phyloP scores from a whole-genome alignment of 129 eudicot genomes.

The sunflower (Helianthus annuus) region DNA sequence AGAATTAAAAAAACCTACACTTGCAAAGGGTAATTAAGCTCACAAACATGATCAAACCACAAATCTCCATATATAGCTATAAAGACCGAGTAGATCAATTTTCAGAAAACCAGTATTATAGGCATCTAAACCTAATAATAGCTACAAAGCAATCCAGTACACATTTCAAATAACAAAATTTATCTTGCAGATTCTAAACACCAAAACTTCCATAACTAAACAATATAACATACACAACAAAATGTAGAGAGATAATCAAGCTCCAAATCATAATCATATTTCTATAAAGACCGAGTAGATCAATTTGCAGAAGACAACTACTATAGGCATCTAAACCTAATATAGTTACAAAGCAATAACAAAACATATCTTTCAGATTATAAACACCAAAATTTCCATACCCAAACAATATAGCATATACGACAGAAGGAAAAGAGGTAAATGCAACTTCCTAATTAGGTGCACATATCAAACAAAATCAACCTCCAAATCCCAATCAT shows the following conservation, averaged over 20 bases:
- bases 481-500: no score
- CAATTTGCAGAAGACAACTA: neutral
- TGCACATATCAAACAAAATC: no score
- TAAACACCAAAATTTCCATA: no score
- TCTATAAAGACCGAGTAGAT: neutral
- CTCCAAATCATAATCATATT: neutral
- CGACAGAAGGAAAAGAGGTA: no score
- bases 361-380: no score
- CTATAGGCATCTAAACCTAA: neutral
- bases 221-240: no score
- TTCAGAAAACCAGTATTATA: constrained; percentile 7
- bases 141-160: neutral
- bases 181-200: constrained; percentile 6
- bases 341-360: no score
- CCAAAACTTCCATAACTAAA: constrained; percentile 5
- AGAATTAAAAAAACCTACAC: neutral
- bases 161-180: constrained; percentile 1
- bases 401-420: no score
- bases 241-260: neutral
- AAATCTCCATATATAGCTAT: constrained; percentile 1
- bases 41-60: constrained; percentile 4
- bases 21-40: neutral
- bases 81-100: neutral
- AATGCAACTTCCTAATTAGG: no score
- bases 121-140: neutral